Percentiles rank a stretch among this genome's conserved stretches.
Evolutionary conservation across 2,329 filamentous ascomycete genomes (phyloP).

Genomic region (Colletotrichum somersetense): DNA sequence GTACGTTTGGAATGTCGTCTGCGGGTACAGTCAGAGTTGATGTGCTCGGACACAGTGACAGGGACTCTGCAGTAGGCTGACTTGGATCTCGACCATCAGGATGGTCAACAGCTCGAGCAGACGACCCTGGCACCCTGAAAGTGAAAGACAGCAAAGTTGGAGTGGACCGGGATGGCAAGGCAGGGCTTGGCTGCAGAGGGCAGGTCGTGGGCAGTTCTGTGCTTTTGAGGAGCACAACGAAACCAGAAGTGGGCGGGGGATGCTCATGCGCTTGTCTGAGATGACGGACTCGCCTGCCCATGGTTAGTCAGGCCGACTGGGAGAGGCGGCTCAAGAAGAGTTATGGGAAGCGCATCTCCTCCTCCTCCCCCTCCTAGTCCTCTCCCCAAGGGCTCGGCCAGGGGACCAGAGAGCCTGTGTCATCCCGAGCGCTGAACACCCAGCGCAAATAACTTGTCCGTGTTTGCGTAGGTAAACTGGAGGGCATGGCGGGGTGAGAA

Average conservation of each 20-base stretch:
- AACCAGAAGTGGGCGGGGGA: slow-evolving; percentile 32
- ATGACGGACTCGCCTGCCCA: slow-evolving; percentile 10
- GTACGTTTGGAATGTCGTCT: not conserved
- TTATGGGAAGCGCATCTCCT: slow-evolving; percentile 12
- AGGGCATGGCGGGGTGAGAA: slow-evolving; percentile 9
- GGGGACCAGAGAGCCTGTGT: not conserved
- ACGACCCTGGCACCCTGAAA: slow-evolving; percentile 19
- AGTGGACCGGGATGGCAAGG: slow-evolving; percentile 15
- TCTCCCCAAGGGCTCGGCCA: not conserved
- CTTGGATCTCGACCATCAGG: not conserved
- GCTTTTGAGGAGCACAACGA: slow-evolving; percentile 18
- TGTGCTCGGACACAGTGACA: slow-evolving; percentile 30
- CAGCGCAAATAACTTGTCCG: not conserved
- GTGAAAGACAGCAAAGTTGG: slow-evolving; percentile 6
- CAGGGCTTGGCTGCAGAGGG: slow-evolving; percentile 1
- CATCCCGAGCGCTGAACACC: slow-evolving; percentile 7
- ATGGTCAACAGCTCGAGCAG: not conserved
- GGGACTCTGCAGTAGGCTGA: slow-evolving; percentile 8
- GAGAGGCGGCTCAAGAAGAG: slow-evolving; percentile 20
- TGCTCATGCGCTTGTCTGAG: slow-evolving; percentile 39
- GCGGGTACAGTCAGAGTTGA: slow-evolving; percentile 9
- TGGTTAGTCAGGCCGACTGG: slow-evolving; percentile 26
- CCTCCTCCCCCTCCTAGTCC: no score
- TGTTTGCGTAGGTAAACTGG: not conserved
- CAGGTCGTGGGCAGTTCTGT: slow-evolving; percentile 12